These are phyloP conservation scores for Rhizopogon vinicolor DNA, from an alignment of 768 basidiomycete genomes.

Conservation along the genomic window DNA sequence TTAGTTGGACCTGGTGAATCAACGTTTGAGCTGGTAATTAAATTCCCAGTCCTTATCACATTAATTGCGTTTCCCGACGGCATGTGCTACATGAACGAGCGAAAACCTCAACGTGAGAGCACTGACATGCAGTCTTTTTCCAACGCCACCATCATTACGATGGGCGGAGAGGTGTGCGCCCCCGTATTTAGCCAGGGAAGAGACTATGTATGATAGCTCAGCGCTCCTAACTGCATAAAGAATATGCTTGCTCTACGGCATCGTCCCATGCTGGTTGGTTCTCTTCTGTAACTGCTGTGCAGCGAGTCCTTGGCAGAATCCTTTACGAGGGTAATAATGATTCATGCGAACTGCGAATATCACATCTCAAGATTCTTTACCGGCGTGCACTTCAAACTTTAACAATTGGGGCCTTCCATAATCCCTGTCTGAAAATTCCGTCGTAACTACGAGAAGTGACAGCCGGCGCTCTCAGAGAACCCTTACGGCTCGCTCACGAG, in stretches of 20 bases:
- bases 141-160: slow-evolving; percentile 1
- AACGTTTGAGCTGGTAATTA: neutral
- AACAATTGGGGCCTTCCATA: neutral
- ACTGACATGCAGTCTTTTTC: slow-evolving; percentile 19
- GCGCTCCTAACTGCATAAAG: neutral
- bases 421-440: slow-evolving; percentile 1
- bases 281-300: slow-evolving; percentile 4
- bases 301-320: neutral
- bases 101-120: slow-evolving; percentile 39
- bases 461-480: neutral
- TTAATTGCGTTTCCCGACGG: neutral
- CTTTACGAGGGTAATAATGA: neutral
- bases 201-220: neutral
- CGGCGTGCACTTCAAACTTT: slow-evolving; percentile 2
- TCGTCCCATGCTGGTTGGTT: neutral
- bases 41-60: neutral
- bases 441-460: slow-evolving; percentile 1
- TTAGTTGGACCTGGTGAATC: neutral
- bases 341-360: neutral
- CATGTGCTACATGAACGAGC: too few relatives aligned
- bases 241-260: neutral
- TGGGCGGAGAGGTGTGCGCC: neutral
- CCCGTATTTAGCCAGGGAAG: neutral
- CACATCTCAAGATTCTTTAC: neutral
- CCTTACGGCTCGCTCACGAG: neutral